These are phyloP conservation scores for Buddleja alternifolia DNA, from an alignment of 257 asterid genomes.

Conservation along the genomic window DNA sequence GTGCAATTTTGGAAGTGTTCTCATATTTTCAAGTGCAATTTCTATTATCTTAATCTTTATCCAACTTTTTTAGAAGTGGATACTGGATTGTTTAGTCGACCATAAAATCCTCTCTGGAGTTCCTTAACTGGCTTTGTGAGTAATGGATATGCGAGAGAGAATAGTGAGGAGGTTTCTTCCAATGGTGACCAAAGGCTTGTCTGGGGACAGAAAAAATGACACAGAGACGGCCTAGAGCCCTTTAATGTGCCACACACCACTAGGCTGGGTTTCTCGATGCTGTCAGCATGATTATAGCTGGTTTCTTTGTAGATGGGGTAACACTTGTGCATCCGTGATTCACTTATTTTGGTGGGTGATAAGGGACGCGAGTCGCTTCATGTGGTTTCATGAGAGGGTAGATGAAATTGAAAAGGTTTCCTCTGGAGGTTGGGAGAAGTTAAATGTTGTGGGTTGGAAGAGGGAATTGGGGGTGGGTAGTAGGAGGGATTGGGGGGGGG, in stretches of 20 bases:
- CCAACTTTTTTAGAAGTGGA: no score
- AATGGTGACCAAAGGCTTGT: neutral
- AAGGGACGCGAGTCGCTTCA: neutral
- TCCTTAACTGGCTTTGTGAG: neutral
- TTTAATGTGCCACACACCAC: neutral
- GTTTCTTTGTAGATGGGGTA: conserved; percentile 2
- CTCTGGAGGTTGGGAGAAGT: neutral
- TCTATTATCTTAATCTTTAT: conserved; percentile 1
- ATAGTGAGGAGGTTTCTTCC: neutral
- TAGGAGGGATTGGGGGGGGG: neutral
- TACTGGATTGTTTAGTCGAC: neutral
- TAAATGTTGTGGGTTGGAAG: neutral
- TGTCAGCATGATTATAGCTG: neutral
- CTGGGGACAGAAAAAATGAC: neutral
- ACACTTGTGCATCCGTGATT: neutral
- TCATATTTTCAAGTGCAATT: neutral
- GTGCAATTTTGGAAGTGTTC: neutral
- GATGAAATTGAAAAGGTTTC: neutral
- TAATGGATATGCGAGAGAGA: neutral
- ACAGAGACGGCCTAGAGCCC: neutral
- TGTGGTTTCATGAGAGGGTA: neutral
- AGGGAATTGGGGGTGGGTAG: neutral
- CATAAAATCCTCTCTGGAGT: neutral
- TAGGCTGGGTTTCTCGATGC: neutral
- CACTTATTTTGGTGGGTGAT: neutral